Base-by-base conservation (phyloP, 441 rosid genomes). In the Bocquillonia castaneifolia region DNA sequence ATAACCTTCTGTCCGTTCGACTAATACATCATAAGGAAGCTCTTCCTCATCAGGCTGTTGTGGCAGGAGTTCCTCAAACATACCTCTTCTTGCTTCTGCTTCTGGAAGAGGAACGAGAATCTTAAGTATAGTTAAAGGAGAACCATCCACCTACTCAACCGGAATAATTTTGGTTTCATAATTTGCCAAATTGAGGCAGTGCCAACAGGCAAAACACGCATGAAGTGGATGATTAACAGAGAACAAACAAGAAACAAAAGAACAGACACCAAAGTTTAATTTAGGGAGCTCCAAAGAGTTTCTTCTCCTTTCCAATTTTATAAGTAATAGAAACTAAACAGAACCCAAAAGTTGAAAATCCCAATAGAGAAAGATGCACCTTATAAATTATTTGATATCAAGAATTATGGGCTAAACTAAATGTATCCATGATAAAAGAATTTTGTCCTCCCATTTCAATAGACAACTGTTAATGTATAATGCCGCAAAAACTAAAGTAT, bases 41-140 rank as follows among this genome's bases (percentile, higher is more conserved):
- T 72, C 69, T 67, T 83, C 85, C 53, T 85, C 85, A 2, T 78
- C 90, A 0, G 81, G 73, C 13, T 70, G 75, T 55, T 79, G 61
- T 5, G 89, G 93, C 64, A 93, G 76, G 47, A 93, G 97, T 80
- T 84, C 88, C 84, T 83, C 86, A 25, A 85, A 91, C 91, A 91
- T 91, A 51, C 86, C 84, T 67, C 81, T 83, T 82, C 94, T 86
- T 53, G 94, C 94, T 74, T 84, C 90, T 42, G 91, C 84, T 67
- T 88, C 97, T 12, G 93, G 97, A 60, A 91, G 86, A 45, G 88
- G 99, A 36, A 93, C 96, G 67, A 93, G 97, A 60, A 91, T 91
- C 97, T 91, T 69, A 59, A 57, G 72, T 20, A 32, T 37, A 66
- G 82, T 81, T 73, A 81, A 78, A 58, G 78, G 58, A 56, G 17